phyloP scores from a whole-genome alignment of 306 rosid genomes.

The Erythrophleum fordii region DNA sequence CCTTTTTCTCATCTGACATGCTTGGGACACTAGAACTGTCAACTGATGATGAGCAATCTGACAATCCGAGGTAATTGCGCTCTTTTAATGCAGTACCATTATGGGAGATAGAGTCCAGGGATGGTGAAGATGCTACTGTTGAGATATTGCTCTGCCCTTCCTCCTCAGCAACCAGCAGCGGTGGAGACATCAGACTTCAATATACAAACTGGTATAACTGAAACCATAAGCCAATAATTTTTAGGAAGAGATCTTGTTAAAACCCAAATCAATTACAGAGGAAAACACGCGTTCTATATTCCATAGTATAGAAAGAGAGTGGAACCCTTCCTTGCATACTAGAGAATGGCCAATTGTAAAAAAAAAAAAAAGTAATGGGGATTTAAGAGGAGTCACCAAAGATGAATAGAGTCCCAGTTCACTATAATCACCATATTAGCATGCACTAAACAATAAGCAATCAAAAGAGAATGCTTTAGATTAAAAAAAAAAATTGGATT shows the following conservation, averaged over 20 bases:
- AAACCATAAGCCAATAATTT: conserved; percentile 22
- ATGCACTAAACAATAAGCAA: neutral
- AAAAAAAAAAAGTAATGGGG: neutral
- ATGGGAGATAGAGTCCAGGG: conserved; percentile 64
- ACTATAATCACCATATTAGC: conserved; percentile 18
- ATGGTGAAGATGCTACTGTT: conserved; percentile 52
- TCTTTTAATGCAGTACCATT: conserved; percentile 73
- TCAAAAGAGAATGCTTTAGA: conserved; percentile 1
- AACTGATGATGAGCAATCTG: conserved; percentile 94
- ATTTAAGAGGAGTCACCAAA: neutral
- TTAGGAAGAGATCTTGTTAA: conserved; percentile 4
- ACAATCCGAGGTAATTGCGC: conserved; percentile 80
- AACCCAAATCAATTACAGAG: neutral
- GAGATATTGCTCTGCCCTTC: conserved; percentile 66
- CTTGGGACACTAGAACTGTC: conserved; percentile 75
- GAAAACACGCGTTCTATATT: neutral
- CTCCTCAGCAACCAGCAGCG: conserved; percentile 69
- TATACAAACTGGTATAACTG: conserved; percentile 31
- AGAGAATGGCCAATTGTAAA: neutral
- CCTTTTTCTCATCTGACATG: conserved; percentile 68
- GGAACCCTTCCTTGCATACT: neutral
- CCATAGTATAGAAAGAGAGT: neutral
- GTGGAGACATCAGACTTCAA: conserved; percentile 71
- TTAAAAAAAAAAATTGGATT: neutral
- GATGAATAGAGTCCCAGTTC: neutral